Evolutionary conservation across 2,329 filamentous ascomycete species (phyloP).

Genomic region (Helotiales sp.): DNA sequence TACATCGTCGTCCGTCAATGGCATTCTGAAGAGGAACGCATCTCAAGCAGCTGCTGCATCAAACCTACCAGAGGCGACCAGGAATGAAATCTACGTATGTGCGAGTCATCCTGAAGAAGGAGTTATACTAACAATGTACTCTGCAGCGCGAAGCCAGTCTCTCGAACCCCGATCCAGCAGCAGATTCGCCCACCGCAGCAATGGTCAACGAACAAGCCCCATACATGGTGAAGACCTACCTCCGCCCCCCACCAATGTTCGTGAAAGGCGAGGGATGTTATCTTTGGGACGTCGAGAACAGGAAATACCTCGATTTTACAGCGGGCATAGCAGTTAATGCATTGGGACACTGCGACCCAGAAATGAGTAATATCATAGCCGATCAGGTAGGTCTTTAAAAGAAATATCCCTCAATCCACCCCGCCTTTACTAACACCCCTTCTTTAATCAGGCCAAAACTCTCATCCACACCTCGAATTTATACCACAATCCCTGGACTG

Average conservation of each 20-base stretch:
- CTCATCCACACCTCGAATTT: constrained; percentile 94
- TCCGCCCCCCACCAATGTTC: constrained; percentile 88
- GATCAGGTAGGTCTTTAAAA: constrained; percentile 64
- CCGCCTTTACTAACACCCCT: not conserved
- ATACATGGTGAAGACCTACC: constrained; percentile 96
- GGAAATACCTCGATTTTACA: constrained; percentile 92
- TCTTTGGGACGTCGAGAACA: constrained; percentile 87
- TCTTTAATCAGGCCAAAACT: constrained; percentile 63
- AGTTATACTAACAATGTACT: constrained; percentile 17
- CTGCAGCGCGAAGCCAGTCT: constrained; percentile 46
- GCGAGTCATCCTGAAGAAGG: not conserved
- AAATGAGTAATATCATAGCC: constrained; percentile 74
- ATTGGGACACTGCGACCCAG: constrained; percentile 86
- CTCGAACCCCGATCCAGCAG: constrained; percentile 73
- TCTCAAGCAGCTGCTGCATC: constrained; percentile 45
- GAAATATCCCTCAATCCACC: constrained; percentile 22
- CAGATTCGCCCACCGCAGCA: constrained; percentile 74
- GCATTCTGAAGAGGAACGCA: constrained; percentile 38
- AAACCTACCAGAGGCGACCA: constrained; percentile 45
- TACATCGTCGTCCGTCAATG: constrained; percentile 33
- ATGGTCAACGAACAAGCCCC: constrained; percentile 77
- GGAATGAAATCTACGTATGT: constrained; percentile 45
- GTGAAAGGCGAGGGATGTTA: constrained; percentile 85
- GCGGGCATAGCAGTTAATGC: constrained; percentile 95
- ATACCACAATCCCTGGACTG: constrained; percentile 97